Conservation (phyloP, 139 green algal genomes). For the Cymbomonas tetramitiformis region DNA sequence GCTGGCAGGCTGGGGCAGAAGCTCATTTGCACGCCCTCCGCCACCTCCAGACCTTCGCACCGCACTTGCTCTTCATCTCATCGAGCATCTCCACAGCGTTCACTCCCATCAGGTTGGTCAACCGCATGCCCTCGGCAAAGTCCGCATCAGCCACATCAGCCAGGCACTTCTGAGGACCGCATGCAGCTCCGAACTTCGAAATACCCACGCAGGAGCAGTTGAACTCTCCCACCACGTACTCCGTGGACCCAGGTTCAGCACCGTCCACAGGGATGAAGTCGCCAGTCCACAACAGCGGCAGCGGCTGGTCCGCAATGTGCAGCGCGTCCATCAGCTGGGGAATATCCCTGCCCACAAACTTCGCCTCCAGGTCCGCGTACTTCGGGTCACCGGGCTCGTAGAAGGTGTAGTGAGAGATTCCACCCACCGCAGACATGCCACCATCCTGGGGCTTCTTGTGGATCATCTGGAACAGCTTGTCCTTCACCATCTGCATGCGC, state of each 20-base stretch:
- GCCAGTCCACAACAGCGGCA: constrained; percentile 27
- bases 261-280: constrained; percentile 30
- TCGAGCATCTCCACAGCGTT: background rate
- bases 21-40: too few relatives aligned
- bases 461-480: constrained; percentile 27
- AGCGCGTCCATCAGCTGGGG: background rate
- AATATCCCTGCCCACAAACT: constrained; percentile 1
- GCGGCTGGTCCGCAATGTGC: background rate
- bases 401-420: constrained; percentile 1
- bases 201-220: constrained; percentile 34
- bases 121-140: background rate
- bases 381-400: background rate
- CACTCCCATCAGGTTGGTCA: constrained; percentile 1
- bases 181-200: constrained; percentile 7
- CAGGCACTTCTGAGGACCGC: background rate
- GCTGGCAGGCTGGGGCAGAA: too few relatives aligned
- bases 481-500: constrained; percentile 28
- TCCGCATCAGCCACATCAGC: background rate
- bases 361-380: background rate
- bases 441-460: constrained; percentile 34
- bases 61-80: too few relatives aligned
- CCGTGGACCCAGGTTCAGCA: constrained; percentile 15
- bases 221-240: constrained; percentile 31
- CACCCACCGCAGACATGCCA: background rate
- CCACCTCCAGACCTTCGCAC: too few relatives aligned